Conservation (phyloP, 768 basidiomycete species). For the Suillus americanus region DNA sequence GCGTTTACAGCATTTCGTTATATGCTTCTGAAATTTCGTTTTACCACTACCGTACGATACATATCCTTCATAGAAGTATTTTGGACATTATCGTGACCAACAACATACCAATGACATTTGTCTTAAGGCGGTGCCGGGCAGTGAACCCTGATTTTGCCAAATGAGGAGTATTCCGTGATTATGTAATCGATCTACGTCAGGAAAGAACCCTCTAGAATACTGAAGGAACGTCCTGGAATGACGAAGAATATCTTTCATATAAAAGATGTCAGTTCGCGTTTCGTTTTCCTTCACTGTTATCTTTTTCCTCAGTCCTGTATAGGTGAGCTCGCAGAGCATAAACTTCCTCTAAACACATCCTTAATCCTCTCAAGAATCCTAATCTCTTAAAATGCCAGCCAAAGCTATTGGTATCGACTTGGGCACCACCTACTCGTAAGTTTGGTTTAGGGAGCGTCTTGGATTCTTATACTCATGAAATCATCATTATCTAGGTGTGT, state of each 20-base stretch:
- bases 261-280: slow-evolving; percentile 20
- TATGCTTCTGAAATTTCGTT: slow-evolving; percentile 17
- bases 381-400: slow-evolving; percentile 21
- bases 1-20: slow-evolving; percentile 28
- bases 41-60: slow-evolving; percentile 23
- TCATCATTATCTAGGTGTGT: slow-evolving; percentile 68
- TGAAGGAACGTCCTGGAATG: slow-evolving; percentile 35
- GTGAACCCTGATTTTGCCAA: background rate
- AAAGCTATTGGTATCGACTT: slow-evolving; percentile 92
- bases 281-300: slow-evolving; percentile 13
- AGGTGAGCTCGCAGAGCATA: slow-evolving; percentile 19
- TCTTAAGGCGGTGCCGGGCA: background rate
- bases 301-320: slow-evolving; percentile 11
- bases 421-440: slow-evolving; percentile 91
- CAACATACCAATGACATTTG: slow-evolving; percentile 9
- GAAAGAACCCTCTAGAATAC: slow-evolving; percentile 33
- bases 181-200: slow-evolving; percentile 34
- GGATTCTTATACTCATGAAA: slow-evolving; percentile 7
- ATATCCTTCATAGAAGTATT: slow-evolving; percentile 24
- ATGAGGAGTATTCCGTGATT: slow-evolving; percentile 19
- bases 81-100: slow-evolving; percentile 15
- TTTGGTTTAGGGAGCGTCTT: slow-evolving; percentile 12
- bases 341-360: background rate
- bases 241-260: slow-evolving; percentile 28
- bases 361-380: background rate